A percentile compares a stretch with the other conserved stretches of the same genome.
phyloP scores from a whole-genome alignment of 129 eudicot genomes.

The Saposhnikovia divaricata region DNA sequence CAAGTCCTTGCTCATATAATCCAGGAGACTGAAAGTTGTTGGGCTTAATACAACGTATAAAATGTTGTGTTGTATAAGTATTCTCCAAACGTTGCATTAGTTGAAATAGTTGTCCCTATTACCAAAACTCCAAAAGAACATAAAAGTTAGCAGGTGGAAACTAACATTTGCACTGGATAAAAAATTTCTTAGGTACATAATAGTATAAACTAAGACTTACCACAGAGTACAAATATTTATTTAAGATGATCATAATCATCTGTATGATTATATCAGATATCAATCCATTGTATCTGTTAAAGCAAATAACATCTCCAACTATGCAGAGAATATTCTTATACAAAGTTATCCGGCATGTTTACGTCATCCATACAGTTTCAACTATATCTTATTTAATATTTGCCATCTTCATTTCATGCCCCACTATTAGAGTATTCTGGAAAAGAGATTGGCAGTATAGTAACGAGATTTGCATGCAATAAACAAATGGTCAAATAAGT shows the following conservation, averaged over 20 bases:
- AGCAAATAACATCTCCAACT: neutral
- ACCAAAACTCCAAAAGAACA: constrained; percentile 9
- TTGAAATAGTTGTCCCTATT: constrained; percentile 73
- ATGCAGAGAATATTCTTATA: neutral
- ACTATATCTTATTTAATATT: neutral
- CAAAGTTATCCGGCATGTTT: neutral
- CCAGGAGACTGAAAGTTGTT: constrained; percentile 74
- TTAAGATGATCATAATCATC: neutral
- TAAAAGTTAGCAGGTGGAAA: neutral
- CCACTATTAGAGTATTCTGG: neutral
- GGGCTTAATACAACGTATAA: constrained; percentile 93
- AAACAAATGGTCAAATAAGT: neutral
- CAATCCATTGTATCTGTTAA: neutral
- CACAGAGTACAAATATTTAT: neutral
- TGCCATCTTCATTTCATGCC: neutral
- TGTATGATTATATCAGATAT: neutral
- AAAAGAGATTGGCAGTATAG: neutral
- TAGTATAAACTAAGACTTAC: neutral
- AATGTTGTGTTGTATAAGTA: constrained; percentile 83
- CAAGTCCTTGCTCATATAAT: constrained; percentile 60
- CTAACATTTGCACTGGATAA: neutral
- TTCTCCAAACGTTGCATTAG: constrained; percentile 79
- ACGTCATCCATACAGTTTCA: neutral
- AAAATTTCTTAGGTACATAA: neutral
- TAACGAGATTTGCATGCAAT: neutral